Percentiles rank a stretch among this genome's conserved stretches.
phyloP scores from a whole-genome alignment of 164 flowering plant species.

The Chimonanthus praecox region DNA sequence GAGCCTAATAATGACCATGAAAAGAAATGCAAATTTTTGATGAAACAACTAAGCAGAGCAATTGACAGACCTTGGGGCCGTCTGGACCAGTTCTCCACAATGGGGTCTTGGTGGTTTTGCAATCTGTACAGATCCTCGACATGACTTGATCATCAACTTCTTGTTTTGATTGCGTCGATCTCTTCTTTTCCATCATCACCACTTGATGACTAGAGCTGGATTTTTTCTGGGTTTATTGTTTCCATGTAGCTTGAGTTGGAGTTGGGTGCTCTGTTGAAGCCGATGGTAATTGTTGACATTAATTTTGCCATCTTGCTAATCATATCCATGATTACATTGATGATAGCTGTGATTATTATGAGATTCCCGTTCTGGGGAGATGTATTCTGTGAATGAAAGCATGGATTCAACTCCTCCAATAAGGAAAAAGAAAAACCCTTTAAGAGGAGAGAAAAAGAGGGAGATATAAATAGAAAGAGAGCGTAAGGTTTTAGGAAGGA shows the following conservation, averaged over 20 bases:
- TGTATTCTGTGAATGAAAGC: background rate
- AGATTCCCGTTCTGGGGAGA: background rate
- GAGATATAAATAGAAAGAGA: background rate
- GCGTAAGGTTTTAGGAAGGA: background rate
- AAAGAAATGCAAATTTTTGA: background rate
- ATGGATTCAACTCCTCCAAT: background rate
- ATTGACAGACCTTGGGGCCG: slow-evolving; percentile 58
- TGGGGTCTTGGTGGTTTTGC: slow-evolving; percentile 76
- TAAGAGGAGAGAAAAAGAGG: too few species aligned
- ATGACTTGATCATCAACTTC: background rate
- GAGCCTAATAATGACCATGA: background rate
- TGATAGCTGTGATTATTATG: background rate
- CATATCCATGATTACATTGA: background rate
- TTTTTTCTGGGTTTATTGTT: background rate
- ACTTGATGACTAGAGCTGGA: too few species aligned
- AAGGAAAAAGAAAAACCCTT: background rate
- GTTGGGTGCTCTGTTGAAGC: background rate
- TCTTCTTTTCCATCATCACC: background rate
- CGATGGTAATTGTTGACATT: background rate
- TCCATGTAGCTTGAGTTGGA: background rate
- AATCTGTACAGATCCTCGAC: slow-evolving; percentile 51
- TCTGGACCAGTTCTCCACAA: slow-evolving; percentile 81
- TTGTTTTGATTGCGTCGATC: background rate
- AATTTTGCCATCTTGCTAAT: background rate
- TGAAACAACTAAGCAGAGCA: background rate